Conservation (phyloP, 371 early-diverging fungal genomes). For the Blyttiomyces sp. region DNA sequence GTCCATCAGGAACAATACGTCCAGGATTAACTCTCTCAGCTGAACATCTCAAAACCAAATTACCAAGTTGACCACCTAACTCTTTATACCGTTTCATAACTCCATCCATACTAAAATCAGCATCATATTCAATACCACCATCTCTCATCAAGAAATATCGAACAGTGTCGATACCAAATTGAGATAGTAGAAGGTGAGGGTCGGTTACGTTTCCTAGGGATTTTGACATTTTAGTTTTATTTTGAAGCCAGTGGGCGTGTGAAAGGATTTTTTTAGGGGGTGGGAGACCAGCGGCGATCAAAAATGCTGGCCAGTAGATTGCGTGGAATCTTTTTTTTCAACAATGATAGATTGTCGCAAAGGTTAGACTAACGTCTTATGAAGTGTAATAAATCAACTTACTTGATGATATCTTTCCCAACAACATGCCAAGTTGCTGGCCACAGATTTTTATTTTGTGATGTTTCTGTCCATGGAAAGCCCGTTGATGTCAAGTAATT, state of each 20-base stretch:
- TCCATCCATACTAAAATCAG: slow-evolving; percentile 73
- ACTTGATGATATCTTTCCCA: slow-evolving; percentile 93
- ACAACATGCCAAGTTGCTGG: slow-evolving; percentile 83
- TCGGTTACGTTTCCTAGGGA: slow-evolving; percentile 87
- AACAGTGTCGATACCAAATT: slow-evolving; percentile 80
- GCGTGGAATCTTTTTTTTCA: slow-evolving; percentile 73
- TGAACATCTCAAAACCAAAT: slow-evolving; percentile 70
- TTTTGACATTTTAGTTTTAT: slow-evolving; percentile 90
- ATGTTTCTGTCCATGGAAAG: slow-evolving; percentile 60
- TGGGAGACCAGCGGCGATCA: slow-evolving; percentile 81
- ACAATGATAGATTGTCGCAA: not conserved
- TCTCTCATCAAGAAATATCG: slow-evolving; percentile 89
- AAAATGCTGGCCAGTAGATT: slow-evolving; percentile 93
- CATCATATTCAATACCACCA: slow-evolving; percentile 83
- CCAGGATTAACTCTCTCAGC: slow-evolving; percentile 56
- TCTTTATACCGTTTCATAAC: slow-evolving; percentile 70
- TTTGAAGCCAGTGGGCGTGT: slow-evolving; percentile 93
- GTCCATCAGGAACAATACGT: slow-evolving; percentile 40
- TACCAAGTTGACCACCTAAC: slow-evolving; percentile 84
- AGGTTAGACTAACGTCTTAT: slow-evolving; percentile 1
- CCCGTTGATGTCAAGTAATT: slow-evolving; percentile 89
- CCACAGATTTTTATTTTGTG: slow-evolving; percentile 37
- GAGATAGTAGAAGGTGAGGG: slow-evolving; percentile 66
- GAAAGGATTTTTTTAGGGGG: slow-evolving; percentile 78
- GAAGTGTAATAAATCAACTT: not conserved